phyloP scores from a whole-genome alignment of 2,329 filamentous ascomycete species.

The Rhinocladiella similis region DNA sequence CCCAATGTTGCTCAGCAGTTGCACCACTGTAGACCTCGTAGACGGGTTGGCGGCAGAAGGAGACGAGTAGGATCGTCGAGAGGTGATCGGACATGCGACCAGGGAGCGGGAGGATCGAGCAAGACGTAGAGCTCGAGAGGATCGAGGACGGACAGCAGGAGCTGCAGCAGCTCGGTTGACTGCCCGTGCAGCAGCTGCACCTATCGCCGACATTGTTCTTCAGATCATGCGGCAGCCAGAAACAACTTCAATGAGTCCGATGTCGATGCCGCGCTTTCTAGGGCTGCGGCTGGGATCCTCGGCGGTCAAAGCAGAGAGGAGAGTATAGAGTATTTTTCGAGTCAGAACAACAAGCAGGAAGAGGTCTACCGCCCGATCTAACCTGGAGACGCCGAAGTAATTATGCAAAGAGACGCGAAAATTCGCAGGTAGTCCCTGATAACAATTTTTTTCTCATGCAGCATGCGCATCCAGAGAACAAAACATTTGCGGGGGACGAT shows the following conservation, averaged over 20 bases:
- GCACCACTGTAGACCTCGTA: conserved; percentile 79
- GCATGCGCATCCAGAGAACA: conserved; percentile 4
- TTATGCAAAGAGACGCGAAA: not conserved
- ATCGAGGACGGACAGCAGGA: conserved; percentile 18
- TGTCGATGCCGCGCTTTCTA: not conserved
- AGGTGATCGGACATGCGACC: conserved; percentile 10
- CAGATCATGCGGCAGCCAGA: conserved; percentile 31
- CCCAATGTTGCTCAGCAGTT: conserved; percentile 91
- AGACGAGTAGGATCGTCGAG: conserved; percentile 46
- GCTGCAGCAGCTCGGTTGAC: conserved; percentile 25
- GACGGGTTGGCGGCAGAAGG: conserved; percentile 55
- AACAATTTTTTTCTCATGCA: conserved; percentile 20
- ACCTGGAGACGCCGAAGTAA: conserved; percentile 2
- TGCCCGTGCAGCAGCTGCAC: conserved; percentile 30
- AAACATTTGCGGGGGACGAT: conserved; percentile 22
- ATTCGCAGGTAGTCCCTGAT: conserved; percentile 6
- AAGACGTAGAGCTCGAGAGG: conserved; percentile 21
- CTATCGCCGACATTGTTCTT: conserved; percentile 27
- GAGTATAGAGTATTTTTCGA: not conserved
- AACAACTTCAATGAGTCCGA: not conserved
- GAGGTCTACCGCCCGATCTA: conserved; percentile 6
- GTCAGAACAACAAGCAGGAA: not conserved
- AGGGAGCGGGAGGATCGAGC: conserved; percentile 38
- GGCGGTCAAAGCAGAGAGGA: not conserved
- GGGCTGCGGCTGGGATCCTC: not conserved